Evolutionary conservation across 148 eudicot genomes (phyloP), one percentile per base, ranked within the genome.

Genomic region (Vaccinium macrocarpon): DNA sequence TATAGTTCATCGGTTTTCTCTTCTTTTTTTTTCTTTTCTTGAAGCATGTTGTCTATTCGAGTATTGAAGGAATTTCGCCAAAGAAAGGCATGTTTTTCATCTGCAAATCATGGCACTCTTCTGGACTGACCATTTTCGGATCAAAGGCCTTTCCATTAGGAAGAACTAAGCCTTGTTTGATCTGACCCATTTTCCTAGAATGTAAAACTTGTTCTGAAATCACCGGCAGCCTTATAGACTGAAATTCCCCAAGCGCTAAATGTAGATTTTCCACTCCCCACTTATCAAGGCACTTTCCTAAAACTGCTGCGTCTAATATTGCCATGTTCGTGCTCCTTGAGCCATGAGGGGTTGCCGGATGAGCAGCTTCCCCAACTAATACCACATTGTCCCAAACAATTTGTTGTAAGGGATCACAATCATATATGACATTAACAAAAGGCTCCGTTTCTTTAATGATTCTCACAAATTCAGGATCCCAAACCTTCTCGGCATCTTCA

Each of bases 301-400:
- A 48, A 76, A 94, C 93, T 12, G 92, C 91, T 64, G 97, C 98
- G 84, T 96, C 98, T 14, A 92, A 84, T 72, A 96, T 80, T 5
- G 98, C 86, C 98, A 96, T 94, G 86, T 96, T 96, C 68, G 98
- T 96, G 93, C 98, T 96, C 82, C 98, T 89, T 64, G 91, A 38
- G 81, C 98, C 95, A 62, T 96, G 98, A 61, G 98, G 98, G 62
- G 98, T 94, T 13, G 93, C 88, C 4, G 98, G 98, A 77, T 96
- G 98, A 84, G 98, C 98, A 52, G 96, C 98, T 73, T 96, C 98
- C 83, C 98, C 98, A 19, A 94, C 86, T 56, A 96, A 86, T 11
- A 94, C 94, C 13, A 94, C 93, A 68, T 93, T 92, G 88, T 91
- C 91, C 93, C 92, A 94, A 79, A 88, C 76, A 42, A 92, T 62